Evolutionary conservation across 2,329 filamentous ascomycete species (phyloP).

Genomic region (Cylindrodendrum hubeiense): DNA sequence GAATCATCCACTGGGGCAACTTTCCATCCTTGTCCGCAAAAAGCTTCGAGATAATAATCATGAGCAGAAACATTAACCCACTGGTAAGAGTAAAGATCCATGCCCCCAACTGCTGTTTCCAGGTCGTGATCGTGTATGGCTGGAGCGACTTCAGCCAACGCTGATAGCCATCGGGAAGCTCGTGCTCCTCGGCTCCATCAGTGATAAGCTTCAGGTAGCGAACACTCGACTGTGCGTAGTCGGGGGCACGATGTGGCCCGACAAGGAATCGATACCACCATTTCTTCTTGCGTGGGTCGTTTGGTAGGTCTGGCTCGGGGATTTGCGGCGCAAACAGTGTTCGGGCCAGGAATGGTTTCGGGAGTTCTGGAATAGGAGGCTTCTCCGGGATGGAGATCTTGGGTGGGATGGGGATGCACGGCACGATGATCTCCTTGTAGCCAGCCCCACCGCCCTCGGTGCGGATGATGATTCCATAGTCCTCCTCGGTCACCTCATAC

Average conservation of each 20-base stretch:
- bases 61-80: slow-evolving; percentile 65
- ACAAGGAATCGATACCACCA: slow-evolving; percentile 62
- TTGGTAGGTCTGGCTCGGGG: slow-evolving; percentile 49
- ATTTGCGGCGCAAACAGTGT: slow-evolving; percentile 81
- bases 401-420: slow-evolving; percentile 78
- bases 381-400: slow-evolving; percentile 71
- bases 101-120: slow-evolving; percentile 74
- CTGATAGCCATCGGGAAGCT: slow-evolving; percentile 83
- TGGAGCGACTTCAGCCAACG: slow-evolving; percentile 77
- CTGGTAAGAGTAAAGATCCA: slow-evolving; percentile 71
- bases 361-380: slow-evolving; percentile 65
- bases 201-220: slow-evolving; percentile 87
- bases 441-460: slow-evolving; percentile 89
- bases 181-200: slow-evolving; percentile 82
- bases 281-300: slow-evolving; percentile 49
- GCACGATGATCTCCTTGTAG: slow-evolving; percentile 87
- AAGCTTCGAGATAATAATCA: slow-evolving; percentile 59
- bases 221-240: slow-evolving; percentile 84
- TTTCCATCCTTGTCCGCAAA: slow-evolving; percentile 75
- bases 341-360: slow-evolving; percentile 81
- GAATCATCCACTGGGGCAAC: slow-evolving; percentile 75
- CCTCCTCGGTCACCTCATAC: slow-evolving; percentile 88
- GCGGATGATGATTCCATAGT: slow-evolving; percentile 88
- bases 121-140: slow-evolving; percentile 77
- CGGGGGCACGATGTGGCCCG: slow-evolving; percentile 67